phyloP scores from a whole-genome alignment of 2,329 filamentous ascomycete species.

The Akanthomyces lecanii region DNA sequence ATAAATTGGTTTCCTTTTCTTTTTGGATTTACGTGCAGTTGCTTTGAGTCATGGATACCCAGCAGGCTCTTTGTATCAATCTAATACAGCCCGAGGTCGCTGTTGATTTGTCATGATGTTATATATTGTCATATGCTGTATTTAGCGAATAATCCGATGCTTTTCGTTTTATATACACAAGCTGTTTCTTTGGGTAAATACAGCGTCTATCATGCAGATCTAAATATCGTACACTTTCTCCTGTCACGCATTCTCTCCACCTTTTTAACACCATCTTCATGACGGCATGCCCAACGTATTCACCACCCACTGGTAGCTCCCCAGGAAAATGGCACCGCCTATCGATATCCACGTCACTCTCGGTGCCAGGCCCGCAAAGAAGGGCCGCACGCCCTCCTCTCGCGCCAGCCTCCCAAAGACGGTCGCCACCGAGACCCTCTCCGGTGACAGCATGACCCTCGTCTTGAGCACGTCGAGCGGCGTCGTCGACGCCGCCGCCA shows the following conservation, averaged over 20 bases:
- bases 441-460: conserved; percentile 82
- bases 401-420: conserved; percentile 62
- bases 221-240: conserved; percentile 18
- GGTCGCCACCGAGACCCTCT: conserved; percentile 53
- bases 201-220: background rate
- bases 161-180: background rate
- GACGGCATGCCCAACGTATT: conserved; percentile 55
- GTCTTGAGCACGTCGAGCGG: conserved; percentile 97
- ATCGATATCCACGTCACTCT: conserved; percentile 92
- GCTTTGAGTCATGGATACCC: conserved; percentile 11
- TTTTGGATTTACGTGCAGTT: background rate
- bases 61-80: conserved; percentile 7
- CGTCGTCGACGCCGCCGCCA: conserved; percentile 85
- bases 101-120: conserved; percentile 2
- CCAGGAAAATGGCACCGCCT: conserved; percentile 90
- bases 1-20: background rate
- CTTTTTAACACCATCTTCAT: background rate
- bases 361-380: conserved; percentile 75
- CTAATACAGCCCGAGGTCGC: background rate
- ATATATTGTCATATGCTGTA: background rate
- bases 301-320: conserved; percentile 84
- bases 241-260: background rate
- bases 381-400: conserved; percentile 61
- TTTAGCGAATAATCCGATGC: background rate
- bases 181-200: background rate